Evolutionary conservation across 2,329 filamentous ascomycete genomes (phyloP).

Genomic region (Aspergillus fumigatiaffinis): DNA sequence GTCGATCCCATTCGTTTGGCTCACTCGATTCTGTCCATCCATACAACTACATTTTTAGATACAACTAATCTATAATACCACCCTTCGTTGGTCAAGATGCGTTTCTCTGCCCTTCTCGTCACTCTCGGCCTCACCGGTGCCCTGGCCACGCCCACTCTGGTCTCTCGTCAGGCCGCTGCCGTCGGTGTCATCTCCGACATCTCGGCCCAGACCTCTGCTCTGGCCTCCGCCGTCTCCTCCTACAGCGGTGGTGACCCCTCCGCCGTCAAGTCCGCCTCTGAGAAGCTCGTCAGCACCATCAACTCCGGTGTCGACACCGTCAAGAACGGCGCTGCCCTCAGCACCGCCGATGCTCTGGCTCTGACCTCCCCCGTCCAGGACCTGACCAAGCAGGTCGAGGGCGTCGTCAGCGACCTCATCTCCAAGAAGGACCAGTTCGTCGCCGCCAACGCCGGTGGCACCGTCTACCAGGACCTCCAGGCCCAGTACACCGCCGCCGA

Average conservation of each 20-base stretch:
- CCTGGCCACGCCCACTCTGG: conserved; percentile 20
- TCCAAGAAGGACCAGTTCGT: conserved; percentile 22
- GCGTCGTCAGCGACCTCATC: conserved; percentile 13
- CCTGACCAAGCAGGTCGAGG: background rate
- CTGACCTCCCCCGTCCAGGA: conserved; percentile 17
- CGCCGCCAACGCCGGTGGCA: conserved; percentile 13
- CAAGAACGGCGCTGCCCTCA: conserved; percentile 17
- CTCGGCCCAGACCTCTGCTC: conserved; percentile 12
- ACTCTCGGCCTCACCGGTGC: conserved; percentile 20
- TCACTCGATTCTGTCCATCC: background rate
- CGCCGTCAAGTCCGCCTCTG: conserved; percentile 19
- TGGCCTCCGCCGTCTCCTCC: conserved; percentile 20
- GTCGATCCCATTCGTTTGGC: conserved; percentile 16
- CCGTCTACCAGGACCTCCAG: conserved; percentile 15
- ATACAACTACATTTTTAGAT: background rate
- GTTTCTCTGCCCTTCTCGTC: conserved; percentile 18
- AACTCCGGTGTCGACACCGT: conserved; percentile 23
- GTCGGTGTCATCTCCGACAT: conserved; percentile 20
- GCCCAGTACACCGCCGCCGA: conserved; percentile 19
- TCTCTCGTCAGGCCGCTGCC: conserved; percentile 13
- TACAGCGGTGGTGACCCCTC: conserved; percentile 22
- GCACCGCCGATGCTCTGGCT: conserved; percentile 23
- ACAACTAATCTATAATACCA: conserved; percentile 7
- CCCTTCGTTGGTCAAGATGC: conserved; percentile 18
- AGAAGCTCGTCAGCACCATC: conserved; percentile 22